Percentiles rank a stretch among this genome's conserved stretches.
Conservation (phyloP, 2,329 filamentous ascomycete genomes). For the Annulohypoxylon truncatum region DNA sequence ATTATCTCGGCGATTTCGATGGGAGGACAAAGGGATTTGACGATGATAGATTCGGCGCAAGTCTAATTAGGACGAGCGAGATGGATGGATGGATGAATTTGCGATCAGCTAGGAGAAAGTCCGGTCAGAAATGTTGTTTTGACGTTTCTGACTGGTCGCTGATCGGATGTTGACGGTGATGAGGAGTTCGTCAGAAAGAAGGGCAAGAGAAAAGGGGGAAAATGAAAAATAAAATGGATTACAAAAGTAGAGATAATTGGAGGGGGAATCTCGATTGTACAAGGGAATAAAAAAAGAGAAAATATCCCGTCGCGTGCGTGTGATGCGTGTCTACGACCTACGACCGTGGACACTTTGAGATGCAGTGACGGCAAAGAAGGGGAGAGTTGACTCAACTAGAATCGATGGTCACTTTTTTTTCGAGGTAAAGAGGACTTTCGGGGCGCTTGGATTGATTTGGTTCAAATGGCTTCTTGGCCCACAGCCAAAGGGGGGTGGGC, state of each 20-base stretch:
- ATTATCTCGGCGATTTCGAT: conserved; percentile 29
- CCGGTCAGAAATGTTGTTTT: not conserved
- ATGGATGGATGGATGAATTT: not conserved
- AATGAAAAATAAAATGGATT: conserved; percentile 26
- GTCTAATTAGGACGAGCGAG: conserved; percentile 2
- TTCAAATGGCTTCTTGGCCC: conserved; percentile 11
- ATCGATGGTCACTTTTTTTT: conserved; percentile 12
- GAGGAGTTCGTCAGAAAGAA: conserved; percentile 19
- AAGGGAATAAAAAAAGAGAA: conserved; percentile 50
- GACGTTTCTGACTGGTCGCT: conserved; percentile 1
- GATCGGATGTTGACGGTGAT: not conserved
- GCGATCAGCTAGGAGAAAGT: not conserved
- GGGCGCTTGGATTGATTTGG: conserved; percentile 37
- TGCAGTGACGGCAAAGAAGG: conserved; percentile 37
- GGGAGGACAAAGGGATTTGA: conserved; percentile 31
- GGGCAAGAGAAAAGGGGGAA: conserved; percentile 15
- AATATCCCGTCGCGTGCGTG: conserved; percentile 35
- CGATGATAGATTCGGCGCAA: conserved; percentile 23
- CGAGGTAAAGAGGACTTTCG: conserved; percentile 23
- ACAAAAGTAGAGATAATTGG: conserved; percentile 31
- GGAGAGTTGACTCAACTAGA: conserved; percentile 21
- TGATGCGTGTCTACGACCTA: conserved; percentile 21
- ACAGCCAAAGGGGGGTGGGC: conserved; percentile 30
- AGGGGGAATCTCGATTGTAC: conserved; percentile 26
- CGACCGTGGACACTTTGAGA: conserved; percentile 20